A percentile compares a stretch with the other conserved stretches of the same genome.
phyloP scores from a whole-genome alignment of 116 monocot species.

The Phalaenopsis hybrid region DNA sequence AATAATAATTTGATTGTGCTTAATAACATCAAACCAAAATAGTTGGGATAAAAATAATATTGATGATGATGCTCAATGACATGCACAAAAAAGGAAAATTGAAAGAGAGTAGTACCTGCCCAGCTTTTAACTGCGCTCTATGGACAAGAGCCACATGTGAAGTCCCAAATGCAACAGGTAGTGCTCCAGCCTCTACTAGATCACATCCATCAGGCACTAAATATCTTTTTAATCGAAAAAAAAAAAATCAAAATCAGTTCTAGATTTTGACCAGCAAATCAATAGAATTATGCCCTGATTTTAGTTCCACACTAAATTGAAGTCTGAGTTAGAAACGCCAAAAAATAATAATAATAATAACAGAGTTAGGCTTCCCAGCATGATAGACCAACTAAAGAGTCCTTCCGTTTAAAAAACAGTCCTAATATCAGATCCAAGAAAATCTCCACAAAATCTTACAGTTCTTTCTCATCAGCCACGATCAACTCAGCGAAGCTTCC shows the following conservation, averaged over 20 bases:
- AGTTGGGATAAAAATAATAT: not conserved
- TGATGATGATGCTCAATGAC: no score
- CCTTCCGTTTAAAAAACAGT: no score
- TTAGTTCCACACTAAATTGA: no score
- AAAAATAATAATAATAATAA: not conserved
- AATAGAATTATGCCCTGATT: not conserved
- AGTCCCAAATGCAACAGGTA: constrained; percentile 91
- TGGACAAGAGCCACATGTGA: constrained; percentile 96
- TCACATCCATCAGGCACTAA: constrained; percentile 93
- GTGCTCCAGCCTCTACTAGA: constrained; percentile 73
- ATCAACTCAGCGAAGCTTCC: constrained; percentile 72
- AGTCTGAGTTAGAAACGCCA: no score
- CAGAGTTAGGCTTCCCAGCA: no score
- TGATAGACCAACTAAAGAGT: no score
- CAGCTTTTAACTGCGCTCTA: constrained; percentile 74
- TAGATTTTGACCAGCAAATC: not conserved
- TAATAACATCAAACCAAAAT: not conserved
- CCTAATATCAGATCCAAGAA: no score
- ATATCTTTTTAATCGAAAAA: constrained; percentile 28
- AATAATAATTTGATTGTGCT: not conserved
- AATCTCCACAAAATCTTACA: constrained; percentile 39
- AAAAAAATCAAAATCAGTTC: not conserved
- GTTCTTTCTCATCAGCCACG: constrained; percentile 71
- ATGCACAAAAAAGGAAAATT: not conserved
- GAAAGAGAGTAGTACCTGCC: constrained; percentile 47